phyloP scores from a whole-genome alignment of 805 yeast species.

The Priceomyces medius region DNA sequence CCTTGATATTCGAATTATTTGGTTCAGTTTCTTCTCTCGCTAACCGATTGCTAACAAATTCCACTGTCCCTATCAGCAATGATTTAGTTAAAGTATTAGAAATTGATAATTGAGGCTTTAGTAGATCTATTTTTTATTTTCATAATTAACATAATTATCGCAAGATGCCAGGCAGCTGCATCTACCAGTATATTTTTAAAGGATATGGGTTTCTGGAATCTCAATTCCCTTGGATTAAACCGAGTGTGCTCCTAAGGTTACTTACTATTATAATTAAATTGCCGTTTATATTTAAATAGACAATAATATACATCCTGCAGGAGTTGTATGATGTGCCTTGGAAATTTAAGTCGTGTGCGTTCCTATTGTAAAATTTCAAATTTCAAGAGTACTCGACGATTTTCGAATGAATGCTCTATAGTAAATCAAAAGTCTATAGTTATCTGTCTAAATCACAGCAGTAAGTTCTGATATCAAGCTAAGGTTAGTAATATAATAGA shows the following conservation, averaged over 20 bases:
- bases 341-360: neutral
- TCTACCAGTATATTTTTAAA: no score
- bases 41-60: slow-evolving; percentile 43
- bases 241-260: no score
- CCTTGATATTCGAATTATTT: slow-evolving; percentile 64
- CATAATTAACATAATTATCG: no score
- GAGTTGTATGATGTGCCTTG: neutral
- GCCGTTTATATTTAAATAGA: slow-evolving; percentile 1
- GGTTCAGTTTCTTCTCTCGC: slow-evolving; percentile 53
- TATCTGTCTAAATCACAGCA: slow-evolving; percentile 5
- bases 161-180: no score
- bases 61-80: slow-evolving; percentile 7
- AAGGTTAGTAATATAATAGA: slow-evolving; percentile 6
- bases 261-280: no score
- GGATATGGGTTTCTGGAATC: no score
- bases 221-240: no score
- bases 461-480: slow-evolving; percentile 6
- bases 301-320: neutral
- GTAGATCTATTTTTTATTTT: no score
- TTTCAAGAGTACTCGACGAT: slow-evolving; percentile 5
- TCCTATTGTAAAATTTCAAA: slow-evolving; percentile 2
- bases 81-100: slow-evolving; percentile 42
- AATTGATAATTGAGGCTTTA: neutral
- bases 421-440: neutral
- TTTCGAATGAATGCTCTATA: neutral